These are phyloP conservation scores for Aphanocladium album DNA, from an alignment of 2,329 filamentous ascomycete genomes.

Conservation along the genomic window DNA sequence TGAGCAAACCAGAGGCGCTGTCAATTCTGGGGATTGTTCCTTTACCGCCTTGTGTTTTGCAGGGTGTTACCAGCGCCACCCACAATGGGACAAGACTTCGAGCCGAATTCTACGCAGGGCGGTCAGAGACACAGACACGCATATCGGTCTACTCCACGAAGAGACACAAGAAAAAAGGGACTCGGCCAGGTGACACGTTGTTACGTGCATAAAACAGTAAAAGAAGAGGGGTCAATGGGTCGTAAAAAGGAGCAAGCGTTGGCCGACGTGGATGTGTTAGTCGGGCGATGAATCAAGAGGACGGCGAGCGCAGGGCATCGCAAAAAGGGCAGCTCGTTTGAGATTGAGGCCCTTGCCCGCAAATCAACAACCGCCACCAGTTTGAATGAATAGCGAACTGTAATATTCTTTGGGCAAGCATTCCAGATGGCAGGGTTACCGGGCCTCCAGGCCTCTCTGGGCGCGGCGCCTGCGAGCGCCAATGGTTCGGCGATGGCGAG, in stretches of 20 bases:
- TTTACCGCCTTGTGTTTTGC: conserved; percentile 10
- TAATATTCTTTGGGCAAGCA: not conserved
- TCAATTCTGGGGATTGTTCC: not conserved
- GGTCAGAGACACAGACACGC: conserved; percentile 2
- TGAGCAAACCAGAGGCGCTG: not conserved
- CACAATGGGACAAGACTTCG: not conserved
- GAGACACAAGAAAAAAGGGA: not conserved
- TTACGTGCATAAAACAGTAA: not conserved
- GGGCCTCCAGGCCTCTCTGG: not conserved
- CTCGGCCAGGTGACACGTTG: not conserved
- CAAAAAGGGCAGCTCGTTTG: not conserved
- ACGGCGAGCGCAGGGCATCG: not conserved
- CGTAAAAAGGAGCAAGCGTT: not conserved
- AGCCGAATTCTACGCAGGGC: not conserved
- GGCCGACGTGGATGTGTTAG: not conserved
- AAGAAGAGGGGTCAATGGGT: conserved; percentile 4
- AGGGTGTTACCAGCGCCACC: conserved; percentile 1
- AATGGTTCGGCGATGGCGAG: conserved; percentile 1
- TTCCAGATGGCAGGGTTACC: not conserved
- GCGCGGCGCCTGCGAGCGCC: not conserved
- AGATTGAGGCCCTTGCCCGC: not conserved
- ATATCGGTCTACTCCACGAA: not conserved
- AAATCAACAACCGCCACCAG: conserved; percentile 1
- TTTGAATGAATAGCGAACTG: not conserved
- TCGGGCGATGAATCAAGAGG: not conserved